A percentile compares a stretch with the other conserved stretches of the same genome.
Evolutionary conservation across 345 rosid genomes (phyloP).

Genomic region (Lenwebbia sp.): DNA sequence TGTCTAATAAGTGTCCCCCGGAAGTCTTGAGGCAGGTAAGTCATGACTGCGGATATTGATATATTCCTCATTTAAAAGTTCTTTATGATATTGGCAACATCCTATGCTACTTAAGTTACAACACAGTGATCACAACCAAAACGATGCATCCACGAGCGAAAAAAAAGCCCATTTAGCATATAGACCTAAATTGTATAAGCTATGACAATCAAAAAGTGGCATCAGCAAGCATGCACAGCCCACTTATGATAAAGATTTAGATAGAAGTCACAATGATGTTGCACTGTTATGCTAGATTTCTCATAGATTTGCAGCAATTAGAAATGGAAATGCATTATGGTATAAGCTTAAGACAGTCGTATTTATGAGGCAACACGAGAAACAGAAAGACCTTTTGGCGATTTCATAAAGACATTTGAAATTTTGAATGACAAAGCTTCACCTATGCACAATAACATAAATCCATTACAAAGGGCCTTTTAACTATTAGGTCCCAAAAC

Average conservation of each 20-base stretch:
- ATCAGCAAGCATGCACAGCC: background rate
- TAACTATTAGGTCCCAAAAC: background rate
- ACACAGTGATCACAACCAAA: background rate
- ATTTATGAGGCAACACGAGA: background rate
- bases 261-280: background rate
- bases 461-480: background rate
- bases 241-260: too few relatives aligned
- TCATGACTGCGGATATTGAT: conserved; percentile 64
- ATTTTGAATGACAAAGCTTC: too few relatives aligned
- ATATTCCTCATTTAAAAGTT: background rate
- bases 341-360: background rate
- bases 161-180: background rate
- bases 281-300: background rate
- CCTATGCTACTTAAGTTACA: background rate
- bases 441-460: background rate
- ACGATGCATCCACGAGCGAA: background rate
- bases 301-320: background rate
- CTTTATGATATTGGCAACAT: background rate
- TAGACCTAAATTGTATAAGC: background rate
- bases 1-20: conserved; percentile 81
- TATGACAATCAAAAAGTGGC: background rate
- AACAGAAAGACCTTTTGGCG: background rate
- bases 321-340: background rate
- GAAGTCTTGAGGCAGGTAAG: conserved; percentile 99
- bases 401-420: background rate